Conservation (phyloP, 257 asterid species). For the Voacanga thouarsii region DNA sequence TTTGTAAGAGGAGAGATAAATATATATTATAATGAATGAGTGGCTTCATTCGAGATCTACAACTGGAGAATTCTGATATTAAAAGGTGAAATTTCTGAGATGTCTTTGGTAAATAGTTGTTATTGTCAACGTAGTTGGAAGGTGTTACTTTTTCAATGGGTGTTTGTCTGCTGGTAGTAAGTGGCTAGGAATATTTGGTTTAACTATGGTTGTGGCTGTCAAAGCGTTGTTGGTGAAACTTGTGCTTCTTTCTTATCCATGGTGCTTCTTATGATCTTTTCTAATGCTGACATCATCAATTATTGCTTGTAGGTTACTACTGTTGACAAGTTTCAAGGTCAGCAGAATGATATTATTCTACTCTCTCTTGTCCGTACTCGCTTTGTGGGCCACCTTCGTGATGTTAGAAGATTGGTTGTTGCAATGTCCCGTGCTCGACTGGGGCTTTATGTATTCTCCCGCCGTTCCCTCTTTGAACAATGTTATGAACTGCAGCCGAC, state of each 20-base stretch:
- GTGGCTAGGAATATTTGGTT: neutral
- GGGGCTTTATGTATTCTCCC: slow-evolving; percentile 88
- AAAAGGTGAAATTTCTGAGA: neutral
- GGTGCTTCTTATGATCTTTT: neutral
- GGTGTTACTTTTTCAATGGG: neutral
- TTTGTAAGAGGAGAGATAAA: neutral
- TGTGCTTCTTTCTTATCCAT: neutral
- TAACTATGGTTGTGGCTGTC: neutral
- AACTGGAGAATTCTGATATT: neutral
- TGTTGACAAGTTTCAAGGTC: slow-evolving; percentile 99
- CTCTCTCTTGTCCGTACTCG: slow-evolving; percentile 96
- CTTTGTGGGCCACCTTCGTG: slow-evolving; percentile 98
- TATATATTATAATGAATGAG: neutral
- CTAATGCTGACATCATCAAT: slow-evolving; percentile 17
- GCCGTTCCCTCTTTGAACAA: slow-evolving; percentile 93
- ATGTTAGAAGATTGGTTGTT: slow-evolving; percentile 93
- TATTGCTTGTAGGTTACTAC: slow-evolving; percentile 65
- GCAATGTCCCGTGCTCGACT: slow-evolving; percentile 99
- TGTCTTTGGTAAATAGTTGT: neutral
- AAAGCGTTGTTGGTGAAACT: neutral
- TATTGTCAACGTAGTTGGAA: neutral
- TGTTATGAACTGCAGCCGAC: slow-evolving; percentile 97
- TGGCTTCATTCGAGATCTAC: neutral
- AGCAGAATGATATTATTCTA: slow-evolving; percentile 84
- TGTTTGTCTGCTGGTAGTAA: neutral